Evolutionary conservation across 768 basidiomycete genomes (phyloP).

Genomic region (Collybiopsis confluens): DNA sequence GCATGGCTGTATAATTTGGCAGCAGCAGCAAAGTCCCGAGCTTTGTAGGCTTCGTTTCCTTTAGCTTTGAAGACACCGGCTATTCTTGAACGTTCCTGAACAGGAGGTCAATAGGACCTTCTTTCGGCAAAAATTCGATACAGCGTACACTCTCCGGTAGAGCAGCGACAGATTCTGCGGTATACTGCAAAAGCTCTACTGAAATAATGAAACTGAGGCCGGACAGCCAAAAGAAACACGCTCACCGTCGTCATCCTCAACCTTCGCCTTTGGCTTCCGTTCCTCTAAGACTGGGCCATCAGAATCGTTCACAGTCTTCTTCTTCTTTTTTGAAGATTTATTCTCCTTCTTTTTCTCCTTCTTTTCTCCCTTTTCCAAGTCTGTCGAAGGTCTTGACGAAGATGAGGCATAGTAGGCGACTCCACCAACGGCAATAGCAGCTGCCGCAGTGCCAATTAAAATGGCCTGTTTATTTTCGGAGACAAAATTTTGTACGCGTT

Average conservation of each 20-base stretch:
- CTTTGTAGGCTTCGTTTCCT: conserved; percentile 69
- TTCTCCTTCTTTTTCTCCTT: conserved; percentile 45
- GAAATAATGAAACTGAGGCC: conserved; percentile 14
- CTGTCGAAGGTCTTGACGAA: conserved; percentile 22
- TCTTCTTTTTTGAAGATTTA: conserved; percentile 54
- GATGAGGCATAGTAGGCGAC: conserved; percentile 75
- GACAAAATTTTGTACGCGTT: conserved; percentile 66
- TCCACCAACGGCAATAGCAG: conserved; percentile 65
- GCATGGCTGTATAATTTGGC: conserved; percentile 69
- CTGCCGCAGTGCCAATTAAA: conserved; percentile 68
- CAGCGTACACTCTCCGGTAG: conserved; percentile 55
- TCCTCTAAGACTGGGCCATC: conserved; percentile 85
- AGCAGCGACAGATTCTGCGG: conserved; percentile 50
- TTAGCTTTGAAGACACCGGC: conserved; percentile 65
- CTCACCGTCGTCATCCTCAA: conserved; percentile 25
- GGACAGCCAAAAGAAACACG: conserved; percentile 10
- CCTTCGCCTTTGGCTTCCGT: conserved; percentile 40
- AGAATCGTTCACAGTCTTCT: conserved; percentile 48
- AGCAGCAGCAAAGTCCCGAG: conserved; percentile 55
- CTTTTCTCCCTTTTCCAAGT: conserved; percentile 39
- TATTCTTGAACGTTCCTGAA: conserved; percentile 58
- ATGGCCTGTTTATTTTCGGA: conserved; percentile 77
- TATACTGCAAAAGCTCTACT: conserved; percentile 38
- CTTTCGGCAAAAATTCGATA: conserved; percentile 7
- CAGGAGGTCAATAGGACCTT: conserved; percentile 2